A percentile compares a stretch with the other conserved stretches of the same genome.
Evolutionary conservation across 2,329 filamentous ascomycete species (phyloP).

Genomic region (Alternaria rosae): DNA sequence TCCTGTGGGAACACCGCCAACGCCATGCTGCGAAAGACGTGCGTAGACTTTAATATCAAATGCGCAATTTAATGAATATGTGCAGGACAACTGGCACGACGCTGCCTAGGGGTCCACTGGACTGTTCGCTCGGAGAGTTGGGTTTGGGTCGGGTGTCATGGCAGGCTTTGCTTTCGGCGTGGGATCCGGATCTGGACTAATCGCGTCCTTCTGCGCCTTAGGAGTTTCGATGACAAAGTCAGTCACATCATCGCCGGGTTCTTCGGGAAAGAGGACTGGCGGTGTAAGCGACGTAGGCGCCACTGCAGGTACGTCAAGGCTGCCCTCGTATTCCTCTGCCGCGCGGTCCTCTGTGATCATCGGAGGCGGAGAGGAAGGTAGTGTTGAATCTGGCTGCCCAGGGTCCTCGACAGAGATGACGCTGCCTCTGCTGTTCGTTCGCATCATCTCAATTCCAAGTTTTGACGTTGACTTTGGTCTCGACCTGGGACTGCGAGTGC

Average conservation of each 20-base stretch:
- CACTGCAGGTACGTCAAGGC: slow-evolving; percentile 30
- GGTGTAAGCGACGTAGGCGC: slow-evolving; percentile 55
- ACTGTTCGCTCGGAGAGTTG: slow-evolving; percentile 1
- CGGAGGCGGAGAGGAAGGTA: slow-evolving; percentile 50
- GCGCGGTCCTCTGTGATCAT: slow-evolving; percentile 52
- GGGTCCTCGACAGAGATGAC: slow-evolving; percentile 60
- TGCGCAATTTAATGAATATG: slow-evolving; percentile 10
- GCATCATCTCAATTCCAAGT: slow-evolving; percentile 96
- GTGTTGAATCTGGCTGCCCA: slow-evolving; percentile 40
- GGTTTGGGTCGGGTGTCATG: slow-evolving; percentile 4
- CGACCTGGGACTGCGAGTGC: slow-evolving; percentile 59
- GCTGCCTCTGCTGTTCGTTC: slow-evolving; percentile 92
- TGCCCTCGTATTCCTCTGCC: slow-evolving; percentile 44
- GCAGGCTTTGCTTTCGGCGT: slow-evolving; percentile 42
- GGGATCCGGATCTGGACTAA: slow-evolving; percentile 52
- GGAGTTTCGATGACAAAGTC: slow-evolving; percentile 54
- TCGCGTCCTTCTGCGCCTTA: slow-evolving; percentile 35
- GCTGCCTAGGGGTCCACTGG: slow-evolving; percentile 4
- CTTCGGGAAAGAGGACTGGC: slow-evolving; percentile 58
- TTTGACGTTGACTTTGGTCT: slow-evolving; percentile 70
- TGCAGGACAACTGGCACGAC: background rate
- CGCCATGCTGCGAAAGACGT: slow-evolving; percentile 39
- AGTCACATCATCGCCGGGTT: slow-evolving; percentile 48
- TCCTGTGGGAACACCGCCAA: slow-evolving; percentile 46
- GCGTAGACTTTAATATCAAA: slow-evolving; percentile 18